These are phyloP conservation scores for Piper longum DNA, from an alignment of 164 flowering plant genomes.

Conservation along the genomic window DNA sequence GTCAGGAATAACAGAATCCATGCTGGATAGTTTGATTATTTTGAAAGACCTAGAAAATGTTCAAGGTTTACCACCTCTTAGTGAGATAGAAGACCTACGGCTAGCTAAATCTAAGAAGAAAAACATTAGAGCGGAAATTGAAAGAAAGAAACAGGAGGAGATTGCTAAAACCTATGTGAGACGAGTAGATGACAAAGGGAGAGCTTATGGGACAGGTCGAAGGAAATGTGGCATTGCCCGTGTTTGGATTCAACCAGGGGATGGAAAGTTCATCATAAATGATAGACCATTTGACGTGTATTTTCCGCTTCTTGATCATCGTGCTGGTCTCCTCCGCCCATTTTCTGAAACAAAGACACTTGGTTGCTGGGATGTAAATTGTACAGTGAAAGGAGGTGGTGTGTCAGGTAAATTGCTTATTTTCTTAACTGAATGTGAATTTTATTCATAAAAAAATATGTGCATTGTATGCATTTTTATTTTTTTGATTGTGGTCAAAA, in stretches of 20 bases:
- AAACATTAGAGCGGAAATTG: constrained; percentile 54
- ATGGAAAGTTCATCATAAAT: constrained; percentile 67
- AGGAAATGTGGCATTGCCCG: constrained; percentile 94
- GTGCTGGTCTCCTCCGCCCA: constrained; percentile 85
- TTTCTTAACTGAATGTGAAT: not conserved
- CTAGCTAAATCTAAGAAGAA: constrained; percentile 50
- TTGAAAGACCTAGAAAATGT: constrained; percentile 69
- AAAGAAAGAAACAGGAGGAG: constrained; percentile 78
- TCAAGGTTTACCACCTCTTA: constrained; percentile 74
- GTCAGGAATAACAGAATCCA: constrained; percentile 84
- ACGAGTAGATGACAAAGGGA: constrained; percentile 78
- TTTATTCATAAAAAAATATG: too few relatives aligned
- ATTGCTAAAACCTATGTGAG: constrained; percentile 64
- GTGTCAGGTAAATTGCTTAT: constrained; percentile 38
- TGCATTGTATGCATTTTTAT: too few relatives aligned
- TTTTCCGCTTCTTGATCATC: constrained; percentile 83
- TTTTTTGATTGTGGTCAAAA: not conserved
- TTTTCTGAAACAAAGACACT: constrained; percentile 82
- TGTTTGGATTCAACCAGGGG: constrained; percentile 92
- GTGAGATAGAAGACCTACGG: constrained; percentile 58
- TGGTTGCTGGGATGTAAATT: constrained; percentile 79
- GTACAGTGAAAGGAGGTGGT: constrained; percentile 97
- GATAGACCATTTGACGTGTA: constrained; percentile 78
- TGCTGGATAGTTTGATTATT: constrained; percentile 83
- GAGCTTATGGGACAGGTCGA: constrained; percentile 95